Base-by-base conservation (phyloP, 129 eudicot species). In the Glebionis coronaria region DNA sequence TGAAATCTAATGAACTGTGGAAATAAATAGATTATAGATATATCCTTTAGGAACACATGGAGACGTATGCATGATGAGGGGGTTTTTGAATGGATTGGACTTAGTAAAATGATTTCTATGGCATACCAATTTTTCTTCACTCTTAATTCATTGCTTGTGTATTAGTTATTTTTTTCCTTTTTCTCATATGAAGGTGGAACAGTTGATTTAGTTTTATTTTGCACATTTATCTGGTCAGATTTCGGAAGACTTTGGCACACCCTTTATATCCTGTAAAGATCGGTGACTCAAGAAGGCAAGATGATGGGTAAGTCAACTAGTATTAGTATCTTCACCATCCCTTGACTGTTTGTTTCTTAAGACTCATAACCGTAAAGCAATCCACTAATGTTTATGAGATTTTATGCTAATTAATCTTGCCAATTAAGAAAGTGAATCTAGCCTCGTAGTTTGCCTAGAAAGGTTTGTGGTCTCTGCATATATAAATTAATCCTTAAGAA, bases 191-290 rank as follows among this genome's bases (percentile, higher is more conserved):
- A 47, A 70, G 45, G 58, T 75, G 63, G 69, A 75, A 25, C 35
- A 56, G 53, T 53, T 76, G 47, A 68, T 9, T 8, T 71, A 47
- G 57, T 38, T 31, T 35, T 38, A 14, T 50, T 59, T 66, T 67
- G 69, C 1, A 65, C 20, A 40, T 64, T 44, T 56, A 27, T 67
- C 45, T 66, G 63, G 44, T 58, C 78, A 83, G 88, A 55, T 83
- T 83, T 65, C 70, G 82, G 82, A 73, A 35, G 49, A 73, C 78
- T 54, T 61, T 76, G 74, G 80, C 84, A 46, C 75, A 80, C 53
- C 88, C 82, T 42, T 77, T 83, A 64, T 49, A 21, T 69, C 88
- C 88, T 19, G 76, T 69, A 4, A 80, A 80, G 80, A 78, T 83
- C 40, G 20, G n/a, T 35, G 51, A 53, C 21, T 15, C 80, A 51